Percentiles rank a stretch among this genome's conserved stretches.
phyloP scores from a whole-genome alignment of 306 rosid genomes.

The Cucumis sativus region DNA sequence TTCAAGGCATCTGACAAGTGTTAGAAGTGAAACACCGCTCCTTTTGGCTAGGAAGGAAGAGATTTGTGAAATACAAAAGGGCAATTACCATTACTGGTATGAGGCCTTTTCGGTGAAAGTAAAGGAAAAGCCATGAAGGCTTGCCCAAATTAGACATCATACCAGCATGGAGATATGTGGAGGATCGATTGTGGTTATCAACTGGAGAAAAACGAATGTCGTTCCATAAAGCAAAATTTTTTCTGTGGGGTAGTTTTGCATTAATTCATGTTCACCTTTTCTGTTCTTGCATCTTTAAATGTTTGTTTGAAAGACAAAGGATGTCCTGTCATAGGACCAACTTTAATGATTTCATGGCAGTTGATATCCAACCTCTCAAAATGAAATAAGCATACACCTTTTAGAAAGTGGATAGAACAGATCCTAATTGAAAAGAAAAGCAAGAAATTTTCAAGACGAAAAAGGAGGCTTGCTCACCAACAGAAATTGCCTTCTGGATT shows the following conservation, averaged over 20 bases:
- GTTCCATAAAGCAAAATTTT: neutral
- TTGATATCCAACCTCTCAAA: neutral
- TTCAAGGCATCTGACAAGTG: too few relatives aligned
- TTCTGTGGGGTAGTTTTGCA: neutral
- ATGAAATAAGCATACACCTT: neutral
- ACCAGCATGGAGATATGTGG: too few relatives aligned
- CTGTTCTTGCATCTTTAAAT: neutral
- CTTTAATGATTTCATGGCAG: neutral
- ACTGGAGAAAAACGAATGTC: too few relatives aligned
- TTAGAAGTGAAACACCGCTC: too few relatives aligned
- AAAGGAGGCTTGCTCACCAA: conserved; percentile 27
- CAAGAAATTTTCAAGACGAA: neutral
- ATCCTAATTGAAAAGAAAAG: neutral
- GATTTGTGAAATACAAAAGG: too few relatives aligned
- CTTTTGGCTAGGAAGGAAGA: too few relatives aligned
- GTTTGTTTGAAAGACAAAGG: neutral
- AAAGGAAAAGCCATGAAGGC: too few relatives aligned
- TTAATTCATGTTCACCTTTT: neutral
- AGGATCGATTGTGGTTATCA: too few relatives aligned
- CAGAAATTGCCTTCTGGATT: conserved; percentile 53
- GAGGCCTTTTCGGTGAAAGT: too few relatives aligned
- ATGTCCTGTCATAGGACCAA: neutral
- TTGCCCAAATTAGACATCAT: too few relatives aligned
- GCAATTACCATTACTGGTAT: too few relatives aligned
- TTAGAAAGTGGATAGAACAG: neutral